phyloP scores from a whole-genome alignment of 2,329 filamentous ascomycete genomes.

The Pestalotiopsis sp. region DNA sequence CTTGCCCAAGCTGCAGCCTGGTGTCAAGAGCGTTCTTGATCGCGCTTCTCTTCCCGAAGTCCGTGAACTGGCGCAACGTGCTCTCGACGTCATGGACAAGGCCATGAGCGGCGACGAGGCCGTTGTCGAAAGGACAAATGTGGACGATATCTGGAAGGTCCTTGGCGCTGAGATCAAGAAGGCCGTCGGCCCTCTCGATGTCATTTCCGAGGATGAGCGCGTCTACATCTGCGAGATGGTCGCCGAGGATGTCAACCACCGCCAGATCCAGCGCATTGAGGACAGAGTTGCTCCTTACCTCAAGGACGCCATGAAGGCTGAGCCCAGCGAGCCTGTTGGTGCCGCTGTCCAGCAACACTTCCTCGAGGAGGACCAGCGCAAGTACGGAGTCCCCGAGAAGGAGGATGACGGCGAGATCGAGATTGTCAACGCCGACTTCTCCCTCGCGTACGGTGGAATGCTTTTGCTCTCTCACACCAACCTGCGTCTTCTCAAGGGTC shows the following conservation, averaged over 20 bases:
- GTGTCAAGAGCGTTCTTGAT: slow-evolving; percentile 86
- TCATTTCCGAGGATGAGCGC: slow-evolving; percentile 67
- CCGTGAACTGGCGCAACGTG: slow-evolving; percentile 82
- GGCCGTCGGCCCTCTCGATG: slow-evolving; percentile 62
- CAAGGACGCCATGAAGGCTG: slow-evolving; percentile 65
- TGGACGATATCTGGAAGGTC: slow-evolving; percentile 74
- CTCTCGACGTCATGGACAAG: slow-evolving; percentile 85
- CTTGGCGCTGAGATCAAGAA: slow-evolving; percentile 78
- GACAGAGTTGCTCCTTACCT: slow-evolving; percentile 76
- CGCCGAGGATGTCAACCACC: slow-evolving; percentile 83
- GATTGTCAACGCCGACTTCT: slow-evolving; percentile 98
- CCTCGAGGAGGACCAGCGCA: slow-evolving; percentile 82
- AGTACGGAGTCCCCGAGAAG: slow-evolving; percentile 80
- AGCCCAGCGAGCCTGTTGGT: slow-evolving; percentile 65
- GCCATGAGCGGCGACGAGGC: slow-evolving; percentile 79
- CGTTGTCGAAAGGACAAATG: slow-evolving; percentile 66
- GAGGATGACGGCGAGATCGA: slow-evolving; percentile 92
- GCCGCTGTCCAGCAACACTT: slow-evolving; percentile 78
- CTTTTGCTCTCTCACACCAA: slow-evolving; percentile 95
- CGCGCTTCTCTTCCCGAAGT: slow-evolving; percentile 94
- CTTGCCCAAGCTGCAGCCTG: slow-evolving; percentile 90
- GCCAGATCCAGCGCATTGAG: slow-evolving; percentile 74
- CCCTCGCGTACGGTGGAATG: slow-evolving; percentile 96
- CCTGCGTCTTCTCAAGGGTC: slow-evolving; percentile 89
- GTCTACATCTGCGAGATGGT: slow-evolving; percentile 83